Evolutionary conservation across 106 monocot species (phyloP), one percentile per base, ranked within the genome.

Genomic region (Agapanthus africanus): DNA sequence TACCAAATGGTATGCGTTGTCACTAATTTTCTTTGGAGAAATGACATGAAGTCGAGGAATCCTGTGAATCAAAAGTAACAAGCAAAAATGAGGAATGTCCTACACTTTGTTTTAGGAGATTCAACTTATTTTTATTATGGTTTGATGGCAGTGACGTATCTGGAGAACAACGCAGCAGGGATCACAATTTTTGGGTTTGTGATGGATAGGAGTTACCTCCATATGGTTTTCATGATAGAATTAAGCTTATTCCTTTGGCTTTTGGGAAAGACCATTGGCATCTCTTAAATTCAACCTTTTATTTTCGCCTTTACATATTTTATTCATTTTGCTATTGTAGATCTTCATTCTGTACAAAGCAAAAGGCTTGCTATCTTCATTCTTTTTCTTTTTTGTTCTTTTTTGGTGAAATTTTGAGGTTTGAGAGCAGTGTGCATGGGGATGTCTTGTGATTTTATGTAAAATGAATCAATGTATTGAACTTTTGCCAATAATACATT

Each of bases 21-120:
- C n/a, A n/a, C n/a, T n/a, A n/a, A n/a, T n/a, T n/a, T n/a, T n/a
- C n/a, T n/a, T n/a, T n/a, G n/a, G n/a, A n/a, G n/a, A 6, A 83
- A 82, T 32, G 80, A 78, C 4, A 42, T 80, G 13, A 86, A 82
- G 26, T 73, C 76, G 70, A 78, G 78, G 4, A 69, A 76, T 19
- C 36, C 81, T 5, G 28, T 87, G 26, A 66, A 64, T 0, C 90
- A 94, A 94, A 94, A 94, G 74, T 82, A 90, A 70, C 94, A 94
- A 66, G 94, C 94, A 10, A 90, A n/a, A 90, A 90, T 94, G 39
- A 65, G 64, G 23, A 22, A 65, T 5, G 1, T 11, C 10, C 11
- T 65, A 65, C 0, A 16, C 25, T 2, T 36, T 61, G 9, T n/a
- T 0, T 33, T 61, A 11, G 11, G 37, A 23, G 16, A 36, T 69